Conservation (phyloP, 2,329 filamentous ascomycete genomes). For the Alternaria conjuncta region DNA sequence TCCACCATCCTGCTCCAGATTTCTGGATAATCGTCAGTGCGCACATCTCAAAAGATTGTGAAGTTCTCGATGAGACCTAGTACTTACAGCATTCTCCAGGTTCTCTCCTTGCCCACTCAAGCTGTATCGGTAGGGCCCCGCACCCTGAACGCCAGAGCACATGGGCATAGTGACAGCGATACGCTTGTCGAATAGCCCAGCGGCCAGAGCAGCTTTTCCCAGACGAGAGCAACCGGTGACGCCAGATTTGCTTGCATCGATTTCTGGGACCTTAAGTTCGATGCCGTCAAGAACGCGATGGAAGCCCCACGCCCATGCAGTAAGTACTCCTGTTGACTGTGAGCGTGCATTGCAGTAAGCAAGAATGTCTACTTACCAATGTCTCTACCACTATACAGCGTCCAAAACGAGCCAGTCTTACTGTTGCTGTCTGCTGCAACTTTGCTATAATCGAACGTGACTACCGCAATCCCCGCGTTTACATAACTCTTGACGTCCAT, state of each 20-base stretch:
- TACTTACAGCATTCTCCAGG: constrained; percentile 49
- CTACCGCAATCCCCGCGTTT: constrained; percentile 57
- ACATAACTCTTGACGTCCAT: constrained; percentile 58
- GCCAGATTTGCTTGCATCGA: constrained; percentile 41
- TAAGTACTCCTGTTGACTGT: constrained; percentile 34
- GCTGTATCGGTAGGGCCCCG: constrained; percentile 48
- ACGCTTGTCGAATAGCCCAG: constrained; percentile 45
- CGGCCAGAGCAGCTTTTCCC: constrained; percentile 45
- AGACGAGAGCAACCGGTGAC: constrained; percentile 48
- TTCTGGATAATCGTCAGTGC: constrained; percentile 25
- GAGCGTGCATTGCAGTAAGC: too few relatives aligned
- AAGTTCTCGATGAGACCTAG: too few relatives aligned
- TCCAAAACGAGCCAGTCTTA: constrained; percentile 59
- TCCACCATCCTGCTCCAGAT: constrained; percentile 47
- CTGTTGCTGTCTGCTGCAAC: constrained; percentile 59
- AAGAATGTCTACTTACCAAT: constrained; percentile 53
- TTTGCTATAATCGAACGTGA: constrained; percentile 57
- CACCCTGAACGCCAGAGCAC: constrained; percentile 45
- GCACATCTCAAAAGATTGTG: not conserved
- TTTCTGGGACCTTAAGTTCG: constrained; percentile 46
- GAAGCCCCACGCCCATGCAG: constrained; percentile 51
- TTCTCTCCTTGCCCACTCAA: constrained; percentile 53
- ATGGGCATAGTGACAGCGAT: constrained; percentile 48
- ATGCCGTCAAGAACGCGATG: constrained; percentile 47
- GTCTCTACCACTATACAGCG: constrained; percentile 57